Conservation (phyloP, 805 yeast genomes). For the Zygoascus ofunaensis region DNA sequence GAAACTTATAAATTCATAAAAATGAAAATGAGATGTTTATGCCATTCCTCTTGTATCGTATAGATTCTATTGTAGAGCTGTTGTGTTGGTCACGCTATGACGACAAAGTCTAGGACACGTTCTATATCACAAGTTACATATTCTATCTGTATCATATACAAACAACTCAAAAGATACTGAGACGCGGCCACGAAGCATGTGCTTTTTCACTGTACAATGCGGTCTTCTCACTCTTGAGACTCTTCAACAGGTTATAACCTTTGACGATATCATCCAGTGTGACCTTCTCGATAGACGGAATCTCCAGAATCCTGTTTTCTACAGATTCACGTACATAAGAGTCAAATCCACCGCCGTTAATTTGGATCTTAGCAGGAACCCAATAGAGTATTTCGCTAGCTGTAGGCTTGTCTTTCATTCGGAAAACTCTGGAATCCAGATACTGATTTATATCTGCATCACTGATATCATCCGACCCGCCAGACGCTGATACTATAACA, state of each 20-base stretch:
- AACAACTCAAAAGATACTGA: not conserved
- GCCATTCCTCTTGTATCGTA: too few relatives aligned
- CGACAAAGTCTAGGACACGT: too few relatives aligned
- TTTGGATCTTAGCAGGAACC: slow-evolving; percentile 19
- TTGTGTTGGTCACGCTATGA: not conserved
- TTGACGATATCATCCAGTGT: not conserved
- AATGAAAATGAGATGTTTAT: too few relatives aligned
- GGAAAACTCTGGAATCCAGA: slow-evolving; percentile 18
- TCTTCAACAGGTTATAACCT: slow-evolving; percentile 3
- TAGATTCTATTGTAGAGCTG: too few relatives aligned
- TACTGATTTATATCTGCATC: slow-evolving; percentile 18
- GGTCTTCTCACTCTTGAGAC: slow-evolving; percentile 4
- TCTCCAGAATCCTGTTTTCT: slow-evolving; percentile 3
- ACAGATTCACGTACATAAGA: slow-evolving; percentile 1
- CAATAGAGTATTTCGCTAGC: slow-evolving; percentile 19
- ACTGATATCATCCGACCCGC: slow-evolving; percentile 17
- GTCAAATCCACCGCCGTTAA: slow-evolving; percentile 11
- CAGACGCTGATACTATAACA: slow-evolving; percentile 4
- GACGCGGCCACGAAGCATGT: not conserved
- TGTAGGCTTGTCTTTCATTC: slow-evolving; percentile 6
- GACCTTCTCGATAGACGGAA: not conserved
- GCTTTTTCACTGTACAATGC: slow-evolving; percentile 4
- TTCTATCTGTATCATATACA: too few relatives aligned
- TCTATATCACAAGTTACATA: too few relatives aligned
- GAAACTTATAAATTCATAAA: not conserved